These are phyloP conservation scores for Henckelia pumila DNA, from an alignment of 257 asterid species.

Conservation along the genomic window DNA sequence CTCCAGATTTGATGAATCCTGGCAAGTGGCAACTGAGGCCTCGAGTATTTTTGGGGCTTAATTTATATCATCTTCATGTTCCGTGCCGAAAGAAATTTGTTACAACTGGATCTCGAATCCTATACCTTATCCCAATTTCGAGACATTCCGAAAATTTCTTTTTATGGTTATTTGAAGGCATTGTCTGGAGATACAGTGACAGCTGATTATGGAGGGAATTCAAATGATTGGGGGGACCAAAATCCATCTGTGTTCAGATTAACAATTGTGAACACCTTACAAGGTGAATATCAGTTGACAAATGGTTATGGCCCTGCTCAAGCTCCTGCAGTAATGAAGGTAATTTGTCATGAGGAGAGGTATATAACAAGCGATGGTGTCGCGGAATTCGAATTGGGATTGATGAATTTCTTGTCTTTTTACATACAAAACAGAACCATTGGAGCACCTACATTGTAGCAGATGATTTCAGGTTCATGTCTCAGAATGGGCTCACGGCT, in stretches of 20 bases:
- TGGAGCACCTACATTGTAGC: constrained; percentile 19
- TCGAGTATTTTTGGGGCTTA: too few species aligned
- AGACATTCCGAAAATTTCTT: too few species aligned
- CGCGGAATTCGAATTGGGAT: too few species aligned
- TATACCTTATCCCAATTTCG: too few species aligned
- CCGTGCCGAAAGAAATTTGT: too few species aligned
- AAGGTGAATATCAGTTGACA: constrained; percentile 22
- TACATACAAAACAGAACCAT: background rate
- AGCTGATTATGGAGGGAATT: constrained; percentile 25
- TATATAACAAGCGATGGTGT: too few species aligned
- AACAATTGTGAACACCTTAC: background rate
- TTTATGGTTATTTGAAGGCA: background rate
- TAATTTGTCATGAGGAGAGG: background rate
- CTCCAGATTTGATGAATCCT: too few species aligned
- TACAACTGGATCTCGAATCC: too few species aligned
- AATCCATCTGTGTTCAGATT: constrained; percentile 18
- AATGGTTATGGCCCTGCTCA: constrained; percentile 22
- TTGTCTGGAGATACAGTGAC: constrained; percentile 10
- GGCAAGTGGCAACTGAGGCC: too few species aligned
- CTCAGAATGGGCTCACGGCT: constrained; percentile 16
- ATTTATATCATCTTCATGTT: too few species aligned
- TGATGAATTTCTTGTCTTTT: background rate
- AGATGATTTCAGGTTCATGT: constrained; percentile 18
- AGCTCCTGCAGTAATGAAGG: constrained; percentile 19
- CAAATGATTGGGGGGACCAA: constrained; percentile 21